Percentiles rank a stretch among this genome's conserved stretches.
These are phyloP conservation scores for Fusarium coicis DNA, from an alignment of 2,329 filamentous ascomycete species.

Conservation along the genomic window DNA sequence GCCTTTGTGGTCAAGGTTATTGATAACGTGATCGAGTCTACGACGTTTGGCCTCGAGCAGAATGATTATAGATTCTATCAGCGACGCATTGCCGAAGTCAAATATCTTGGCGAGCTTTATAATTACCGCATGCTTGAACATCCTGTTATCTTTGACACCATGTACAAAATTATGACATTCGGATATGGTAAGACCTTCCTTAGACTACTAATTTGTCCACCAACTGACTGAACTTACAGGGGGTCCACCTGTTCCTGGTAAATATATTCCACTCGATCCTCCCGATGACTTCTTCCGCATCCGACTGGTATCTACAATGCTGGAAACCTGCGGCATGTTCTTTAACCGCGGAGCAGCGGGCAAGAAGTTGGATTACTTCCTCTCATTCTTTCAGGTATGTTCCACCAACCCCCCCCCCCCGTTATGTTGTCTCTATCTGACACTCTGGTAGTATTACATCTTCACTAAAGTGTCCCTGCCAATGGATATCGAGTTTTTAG, in stretches of 20 bases:
- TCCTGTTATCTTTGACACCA: slow-evolving; percentile 90
- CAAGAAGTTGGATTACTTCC: slow-evolving; percentile 97
- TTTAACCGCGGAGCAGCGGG: slow-evolving; percentile 93
- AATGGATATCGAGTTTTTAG: slow-evolving; percentile 97
- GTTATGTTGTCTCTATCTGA: not conserved
- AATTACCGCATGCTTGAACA: slow-evolving; percentile 98
- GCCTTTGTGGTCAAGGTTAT: slow-evolving; percentile 91
- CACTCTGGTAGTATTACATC: slow-evolving; percentile 79
- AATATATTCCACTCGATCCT: slow-evolving; percentile 80
- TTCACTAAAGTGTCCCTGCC: slow-evolving; percentile 88
- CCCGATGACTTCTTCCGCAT: slow-evolving; percentile 98
- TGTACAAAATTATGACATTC: slow-evolving; percentile 95
- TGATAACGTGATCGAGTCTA: slow-evolving; percentile 89
- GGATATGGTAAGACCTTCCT: slow-evolving; percentile 72
- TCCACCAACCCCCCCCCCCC: accelerated
- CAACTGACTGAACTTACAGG: slow-evolving; percentile 54
- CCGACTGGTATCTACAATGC: slow-evolving; percentile 84
- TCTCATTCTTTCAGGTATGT: slow-evolving; percentile 87
- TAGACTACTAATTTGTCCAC: not conserved
- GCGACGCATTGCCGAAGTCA: slow-evolving; percentile 92
- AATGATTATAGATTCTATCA: slow-evolving; percentile 99
- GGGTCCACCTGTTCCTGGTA: slow-evolving; percentile 83
- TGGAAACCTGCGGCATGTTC: slow-evolving; percentile 96
- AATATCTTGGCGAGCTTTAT: slow-evolving; percentile 95
- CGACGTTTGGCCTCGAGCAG: slow-evolving; percentile 87